Conservation (phyloP, 2,329 filamentous ascomycete genomes). For the Aspergillus niger region DNA sequence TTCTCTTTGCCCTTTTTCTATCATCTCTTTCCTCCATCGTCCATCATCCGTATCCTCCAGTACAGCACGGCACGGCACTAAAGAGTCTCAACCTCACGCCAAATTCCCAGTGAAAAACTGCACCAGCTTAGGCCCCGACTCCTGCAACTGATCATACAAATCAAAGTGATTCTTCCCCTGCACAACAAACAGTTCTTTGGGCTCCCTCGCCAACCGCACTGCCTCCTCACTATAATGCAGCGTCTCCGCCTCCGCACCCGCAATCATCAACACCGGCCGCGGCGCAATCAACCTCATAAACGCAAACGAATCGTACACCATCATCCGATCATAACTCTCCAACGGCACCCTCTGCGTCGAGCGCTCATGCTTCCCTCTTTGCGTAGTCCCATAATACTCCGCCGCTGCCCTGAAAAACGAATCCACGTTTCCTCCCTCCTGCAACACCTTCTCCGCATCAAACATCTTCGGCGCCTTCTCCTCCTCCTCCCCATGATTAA, state of each 20-base stretch:
- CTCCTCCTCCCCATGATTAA: background rate
- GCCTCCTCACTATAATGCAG: constrained; percentile 25
- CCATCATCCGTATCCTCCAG: background rate
- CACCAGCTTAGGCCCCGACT: constrained; percentile 17
- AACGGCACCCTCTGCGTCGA: constrained; percentile 21
- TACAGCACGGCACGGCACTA: too few relatives aligned
- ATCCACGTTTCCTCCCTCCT: constrained; percentile 5
- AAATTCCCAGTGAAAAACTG: background rate
- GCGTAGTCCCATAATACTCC: constrained; percentile 25
- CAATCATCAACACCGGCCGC: constrained; percentile 31
- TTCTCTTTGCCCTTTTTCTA: background rate
- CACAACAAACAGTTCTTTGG: constrained; percentile 30
- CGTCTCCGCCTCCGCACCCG: constrained; percentile 26
- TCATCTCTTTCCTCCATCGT: background rate
- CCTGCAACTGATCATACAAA: constrained; percentile 31
- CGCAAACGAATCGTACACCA: constrained; percentile 28
- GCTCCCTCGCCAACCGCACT: constrained; percentile 26
- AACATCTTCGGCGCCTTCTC: constrained; percentile 9
- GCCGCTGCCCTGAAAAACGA: constrained; percentile 18
- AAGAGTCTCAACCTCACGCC: background rate
- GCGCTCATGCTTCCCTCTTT: constrained; percentile 22
- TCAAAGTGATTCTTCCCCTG: constrained; percentile 28
- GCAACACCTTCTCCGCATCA: constrained; percentile 5
- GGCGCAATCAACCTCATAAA: constrained; percentile 29
- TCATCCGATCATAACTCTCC: constrained; percentile 26